phyloP scores from a whole-genome alignment of 2,329 filamentous ascomycete genomes.

The Xylaria sp. region DNA sequence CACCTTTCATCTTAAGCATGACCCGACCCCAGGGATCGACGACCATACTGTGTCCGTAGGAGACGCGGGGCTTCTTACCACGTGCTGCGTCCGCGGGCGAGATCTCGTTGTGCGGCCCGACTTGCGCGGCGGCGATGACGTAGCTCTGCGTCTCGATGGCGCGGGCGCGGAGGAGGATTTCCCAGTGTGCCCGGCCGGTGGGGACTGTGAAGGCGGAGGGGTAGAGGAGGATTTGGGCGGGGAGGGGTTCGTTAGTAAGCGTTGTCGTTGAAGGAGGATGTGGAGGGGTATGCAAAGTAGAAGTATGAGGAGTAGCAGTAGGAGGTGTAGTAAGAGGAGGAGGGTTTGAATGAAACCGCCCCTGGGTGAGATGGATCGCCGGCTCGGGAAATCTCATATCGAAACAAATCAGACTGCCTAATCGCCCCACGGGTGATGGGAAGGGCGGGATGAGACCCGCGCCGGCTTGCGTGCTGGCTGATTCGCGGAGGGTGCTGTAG shows the following conservation, averaged over 20 bases:
- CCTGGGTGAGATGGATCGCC: constrained; percentile 54
- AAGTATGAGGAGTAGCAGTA: too few relatives aligned
- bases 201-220: constrained; percentile 86
- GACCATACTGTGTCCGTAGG: constrained; percentile 82
- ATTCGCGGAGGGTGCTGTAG: constrained; percentile 46
- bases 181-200: constrained; percentile 84
- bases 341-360: constrained; percentile 26
- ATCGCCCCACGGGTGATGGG: constrained; percentile 63
- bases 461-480: constrained; percentile 62
- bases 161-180: constrained; percentile 67
- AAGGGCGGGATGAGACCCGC: constrained; percentile 61
- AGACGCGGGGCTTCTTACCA: constrained; percentile 53
- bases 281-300: too few relatives aligned
- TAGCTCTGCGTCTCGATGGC: constrained; percentile 88
- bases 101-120: constrained; percentile 55
- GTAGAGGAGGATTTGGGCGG: constrained; percentile 74
- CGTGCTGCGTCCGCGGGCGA: not conserved
- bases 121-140: constrained; percentile 80
- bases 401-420: constrained; percentile 84
- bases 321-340: too few relatives aligned
- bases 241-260: constrained; percentile 16
- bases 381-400: constrained; percentile 82
- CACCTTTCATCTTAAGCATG: constrained; percentile 57
- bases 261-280: too few relatives aligned
- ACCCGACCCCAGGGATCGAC: constrained; percentile 83